phyloP scores from a whole-genome alignment of 305 asterid species.

The Fraxinus nigra region DNA sequence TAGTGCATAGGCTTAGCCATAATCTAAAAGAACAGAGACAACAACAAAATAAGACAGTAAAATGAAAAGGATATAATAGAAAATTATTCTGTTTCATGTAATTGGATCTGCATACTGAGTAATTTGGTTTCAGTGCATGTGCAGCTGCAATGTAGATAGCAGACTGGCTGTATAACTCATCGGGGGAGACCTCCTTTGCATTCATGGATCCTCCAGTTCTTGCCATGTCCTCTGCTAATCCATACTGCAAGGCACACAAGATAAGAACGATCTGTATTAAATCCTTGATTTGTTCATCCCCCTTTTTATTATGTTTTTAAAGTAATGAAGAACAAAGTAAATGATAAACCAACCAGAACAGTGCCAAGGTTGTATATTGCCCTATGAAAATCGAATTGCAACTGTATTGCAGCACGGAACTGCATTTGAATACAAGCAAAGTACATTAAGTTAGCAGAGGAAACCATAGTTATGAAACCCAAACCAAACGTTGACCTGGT shows the following conservation, averaged over 20 bases:
- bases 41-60: neutral
- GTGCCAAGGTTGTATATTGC: slow-evolving; percentile 99
- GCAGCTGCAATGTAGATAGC: slow-evolving; percentile 99
- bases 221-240: slow-evolving; percentile 94
- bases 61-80: slow-evolving; percentile 17
- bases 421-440: slow-evolving; percentile 38
- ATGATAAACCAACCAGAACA: slow-evolving; percentile 75
- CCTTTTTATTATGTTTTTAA: slow-evolving; percentile 7
- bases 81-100: slow-evolving; percentile 1
- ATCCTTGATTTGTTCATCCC: slow-evolving; percentile 10
- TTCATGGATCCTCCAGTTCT: slow-evolving; percentile 76
- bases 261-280: slow-evolving; percentile 22
- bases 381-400: slow-evolving; percentile 98
- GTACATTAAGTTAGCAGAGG: slow-evolving; percentile 17
- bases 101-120: slow-evolving; percentile 56
- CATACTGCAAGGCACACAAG: slow-evolving; percentile 63
- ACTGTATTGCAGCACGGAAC: slow-evolving; percentile 96
- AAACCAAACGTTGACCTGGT: neutral
- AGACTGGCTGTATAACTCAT: slow-evolving; percentile 95
- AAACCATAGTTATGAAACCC: neutral
- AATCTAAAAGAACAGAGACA: neutral
- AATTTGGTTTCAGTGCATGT: slow-evolving; percentile 85
- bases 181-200: slow-evolving; percentile 71
- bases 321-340: slow-evolving; percentile 21
- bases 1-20: neutral